These are phyloP conservation scores for Pseudohalonectria lignicola DNA, from an alignment of 2,329 filamentous ascomycete species.

Conservation along the genomic window DNA sequence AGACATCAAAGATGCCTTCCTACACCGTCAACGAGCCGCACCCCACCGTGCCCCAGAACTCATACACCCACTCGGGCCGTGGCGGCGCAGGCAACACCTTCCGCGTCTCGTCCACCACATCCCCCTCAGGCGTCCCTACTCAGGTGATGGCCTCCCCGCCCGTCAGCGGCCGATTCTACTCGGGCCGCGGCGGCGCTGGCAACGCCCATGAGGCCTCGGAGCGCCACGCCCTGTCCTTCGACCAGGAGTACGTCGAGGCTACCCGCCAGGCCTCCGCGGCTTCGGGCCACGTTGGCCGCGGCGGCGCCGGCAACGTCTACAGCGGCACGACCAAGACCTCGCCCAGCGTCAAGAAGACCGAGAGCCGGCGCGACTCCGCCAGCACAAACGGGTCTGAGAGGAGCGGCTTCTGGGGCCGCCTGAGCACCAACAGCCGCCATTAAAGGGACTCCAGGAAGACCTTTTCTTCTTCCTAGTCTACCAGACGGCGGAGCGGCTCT, in stretches of 20 bases:
- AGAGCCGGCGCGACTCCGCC: constrained; percentile 14
- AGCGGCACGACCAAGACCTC: constrained; percentile 8
- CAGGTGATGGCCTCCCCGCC: constrained; percentile 28
- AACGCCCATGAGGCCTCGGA: constrained; percentile 44
- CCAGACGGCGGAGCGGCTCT: neutral
- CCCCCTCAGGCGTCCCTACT: constrained; percentile 40
- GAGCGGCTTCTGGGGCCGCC: constrained; percentile 25
- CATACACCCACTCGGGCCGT: constrained; percentile 41
- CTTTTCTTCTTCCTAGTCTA: too few relatives aligned
- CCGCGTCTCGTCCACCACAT: constrained; percentile 30
- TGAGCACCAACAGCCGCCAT: constrained; percentile 24
- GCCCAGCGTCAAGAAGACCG: constrained; percentile 16
- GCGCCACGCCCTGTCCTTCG: constrained; percentile 52
- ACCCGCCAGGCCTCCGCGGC: constrained; percentile 38
- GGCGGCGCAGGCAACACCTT: constrained; percentile 47
- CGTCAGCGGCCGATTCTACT: constrained; percentile 45
- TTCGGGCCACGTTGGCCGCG: constrained; percentile 50
- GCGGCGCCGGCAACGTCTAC: constrained; percentile 50
- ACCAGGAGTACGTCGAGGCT: constrained; percentile 51
- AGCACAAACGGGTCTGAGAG: constrained; percentile 6
- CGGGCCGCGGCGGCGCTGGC: constrained; percentile 56
- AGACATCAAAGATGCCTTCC: constrained; percentile 21
- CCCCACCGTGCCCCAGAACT: constrained; percentile 32
- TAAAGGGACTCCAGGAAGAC: too few relatives aligned
- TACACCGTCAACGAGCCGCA: constrained; percentile 37